phyloP scores from a whole-genome alignment of 805 yeast species.

The Metschnikowia henanensis region DNA sequence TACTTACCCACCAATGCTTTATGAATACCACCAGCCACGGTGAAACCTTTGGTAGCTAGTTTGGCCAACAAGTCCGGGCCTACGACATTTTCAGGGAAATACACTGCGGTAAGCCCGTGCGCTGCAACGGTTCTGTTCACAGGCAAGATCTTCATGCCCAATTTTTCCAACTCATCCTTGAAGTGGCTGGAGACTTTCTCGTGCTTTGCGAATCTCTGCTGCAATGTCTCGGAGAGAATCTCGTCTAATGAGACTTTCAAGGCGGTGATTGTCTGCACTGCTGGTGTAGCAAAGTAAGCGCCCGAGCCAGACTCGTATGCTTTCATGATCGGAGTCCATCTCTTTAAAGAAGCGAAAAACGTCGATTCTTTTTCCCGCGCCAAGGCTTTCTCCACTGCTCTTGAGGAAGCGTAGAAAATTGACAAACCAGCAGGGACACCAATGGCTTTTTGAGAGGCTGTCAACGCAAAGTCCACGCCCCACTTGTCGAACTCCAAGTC shows the following conservation, averaged over 20 bases:
- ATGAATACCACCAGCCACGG: conserved; percentile 90
- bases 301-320: conserved; percentile 79
- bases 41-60: conserved; percentile 63
- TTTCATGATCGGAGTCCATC: conserved; percentile 88
- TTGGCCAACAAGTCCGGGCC: conserved; percentile 65
- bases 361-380: conserved; percentile 47
- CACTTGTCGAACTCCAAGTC: conserved; percentile 80
- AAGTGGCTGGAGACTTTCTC: conserved; percentile 60
- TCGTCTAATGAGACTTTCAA: conserved; percentile 74
- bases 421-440: conserved; percentile 95
- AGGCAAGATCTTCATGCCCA: conserved; percentile 75
- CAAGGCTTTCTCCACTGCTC: conserved; percentile 68
- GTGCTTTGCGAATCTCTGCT: conserved; percentile 61
- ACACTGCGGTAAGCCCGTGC: conserved; percentile 83
- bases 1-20: conserved; percentile 76
- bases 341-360: conserved; percentile 69
- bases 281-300: conserved; percentile 97
- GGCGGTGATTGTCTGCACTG: conserved; percentile 83
- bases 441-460: conserved; percentile 94
- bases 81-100: conserved; percentile 72
- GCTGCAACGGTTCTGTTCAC: conserved; percentile 62
- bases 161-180: conserved; percentile 53
- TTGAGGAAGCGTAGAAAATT: conserved; percentile 68
- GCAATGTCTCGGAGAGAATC: conserved; percentile 53
- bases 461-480: conserved; percentile 85